A percentile compares a stretch with the other conserved stretches of the same genome.
These are phyloP conservation scores for Cercospora canescens DNA, from an alignment of 2,329 filamentous ascomycete genomes.

Conservation along the genomic window DNA sequence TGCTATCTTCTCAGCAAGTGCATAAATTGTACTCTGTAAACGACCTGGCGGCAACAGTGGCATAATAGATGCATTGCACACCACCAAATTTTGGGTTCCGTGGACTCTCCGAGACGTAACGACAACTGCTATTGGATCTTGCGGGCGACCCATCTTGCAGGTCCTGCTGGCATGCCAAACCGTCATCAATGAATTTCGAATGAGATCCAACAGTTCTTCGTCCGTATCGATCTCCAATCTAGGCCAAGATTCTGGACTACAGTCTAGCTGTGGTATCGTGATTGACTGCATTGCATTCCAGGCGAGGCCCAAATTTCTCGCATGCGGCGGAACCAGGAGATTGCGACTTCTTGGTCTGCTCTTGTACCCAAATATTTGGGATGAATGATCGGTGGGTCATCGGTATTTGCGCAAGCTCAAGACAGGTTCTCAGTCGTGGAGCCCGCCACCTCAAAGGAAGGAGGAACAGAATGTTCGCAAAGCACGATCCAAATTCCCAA, in stretches of 20 bases:
- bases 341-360: not conserved
- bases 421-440: too few relatives aligned
- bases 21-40: slow-evolving; percentile 11
- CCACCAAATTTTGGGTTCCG: not conserved
- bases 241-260: not conserved
- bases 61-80: slow-evolving; percentile 8
- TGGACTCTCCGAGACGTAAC: not conserved
- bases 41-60: slow-evolving; percentile 14
- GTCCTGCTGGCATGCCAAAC: slow-evolving; percentile 9
- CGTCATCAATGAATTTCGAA: not conserved
- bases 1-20: slow-evolving; percentile 18
- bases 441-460: too few relatives aligned
- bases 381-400: not conserved
- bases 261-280: not conserved
- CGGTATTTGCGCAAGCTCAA: not conserved
- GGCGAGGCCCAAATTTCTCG: not conserved
- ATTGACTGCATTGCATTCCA: not conserved
- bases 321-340: not conserved
- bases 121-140: slow-evolving; percentile 2
- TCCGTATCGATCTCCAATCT: not conserved
- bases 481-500: too few relatives aligned
- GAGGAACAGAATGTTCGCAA: too few relatives aligned
- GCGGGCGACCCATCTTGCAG: slow-evolving; percentile 5
- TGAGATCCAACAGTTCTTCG: not conserved
- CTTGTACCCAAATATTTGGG: not conserved